Evolutionary conservation across 2,329 filamentous ascomycete species (phyloP), one percentile per base, ranked within the genome.

Genomic region (Trichoderma lentiforme): DNA sequence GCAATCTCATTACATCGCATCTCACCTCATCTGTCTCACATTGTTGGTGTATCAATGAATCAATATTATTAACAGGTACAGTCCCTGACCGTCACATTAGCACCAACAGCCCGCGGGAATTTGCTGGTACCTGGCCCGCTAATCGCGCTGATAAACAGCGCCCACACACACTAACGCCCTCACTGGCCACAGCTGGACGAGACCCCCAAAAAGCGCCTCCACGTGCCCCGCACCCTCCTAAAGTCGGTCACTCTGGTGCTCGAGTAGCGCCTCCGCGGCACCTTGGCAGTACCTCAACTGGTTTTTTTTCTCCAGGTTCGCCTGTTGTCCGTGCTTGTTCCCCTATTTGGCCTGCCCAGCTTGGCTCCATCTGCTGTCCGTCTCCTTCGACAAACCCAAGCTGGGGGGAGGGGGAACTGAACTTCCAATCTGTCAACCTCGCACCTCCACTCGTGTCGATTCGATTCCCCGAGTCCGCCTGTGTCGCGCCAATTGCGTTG

Each of bases 201-300:
- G 36, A 21, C 39, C 63, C 15, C 63, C 57, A 34, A 60, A 30
- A 63, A 66, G 51, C 39, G 39, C 62, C 69, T 65, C 69, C 69
- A 71, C 69, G 69, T 65, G 69, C 69, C 69, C 69, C 69, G 69
- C 69, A 64, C 51, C 30, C 69, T 51, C 69, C 47, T 43, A 53
- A 62, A 69, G 66, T 60, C 39, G 39, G 39, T 43, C 39, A 43
- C 39, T 43, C 56, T 34, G 56, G 34, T 61, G 67, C 61, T 60
- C 28, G 61, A 21, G 39, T 53, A 39, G 62, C 53, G 61, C 47
- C 43, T 51, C 43, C n/a, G 43, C 24, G 43, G 43, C 51, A 71
- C 47, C 62, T 56, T 47, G 64, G 51, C 34, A 36, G 24, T 30
- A 30, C 28, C 28, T 30, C 28, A 30, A 30, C 28, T 15, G 28